Conservation (phyloP, 2,329 filamentous ascomycete genomes). For the Nothophoma quercina region DNA sequence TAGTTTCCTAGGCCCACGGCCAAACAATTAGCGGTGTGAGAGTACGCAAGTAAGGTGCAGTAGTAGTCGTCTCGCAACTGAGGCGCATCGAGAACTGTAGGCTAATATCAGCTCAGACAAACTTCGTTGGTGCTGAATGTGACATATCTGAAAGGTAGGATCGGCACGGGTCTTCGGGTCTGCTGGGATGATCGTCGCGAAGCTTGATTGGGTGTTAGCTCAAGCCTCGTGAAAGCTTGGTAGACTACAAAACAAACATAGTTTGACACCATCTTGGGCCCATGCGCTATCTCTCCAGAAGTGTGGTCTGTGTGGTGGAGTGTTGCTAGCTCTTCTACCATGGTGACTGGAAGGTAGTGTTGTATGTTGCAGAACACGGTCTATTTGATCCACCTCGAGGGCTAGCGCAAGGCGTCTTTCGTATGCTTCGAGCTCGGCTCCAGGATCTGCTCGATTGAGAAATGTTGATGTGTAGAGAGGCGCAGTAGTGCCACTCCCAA, state of each 20-base stretch:
- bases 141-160: slow-evolving; percentile 78
- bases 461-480: slow-evolving; percentile 68
- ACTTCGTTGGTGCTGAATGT: neutral
- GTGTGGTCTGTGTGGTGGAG: slow-evolving; percentile 23
- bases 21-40: slow-evolving; percentile 73
- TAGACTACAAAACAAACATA: slow-evolving; percentile 41
- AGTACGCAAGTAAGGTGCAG: slow-evolving; percentile 90
- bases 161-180: slow-evolving; percentile 62
- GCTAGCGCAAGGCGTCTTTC: slow-evolving; percentile 79
- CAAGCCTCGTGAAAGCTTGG: slow-evolving; percentile 20
- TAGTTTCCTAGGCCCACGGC: slow-evolving; percentile 82
- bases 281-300: slow-evolving; percentile 54
- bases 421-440: slow-evolving; percentile 73
- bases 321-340: slow-evolving; percentile 11
- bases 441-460: slow-evolving; percentile 57
- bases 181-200: slow-evolving; percentile 35
- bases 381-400: slow-evolving; percentile 76
- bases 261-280: slow-evolving; percentile 41
- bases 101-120: slow-evolving; percentile 40
- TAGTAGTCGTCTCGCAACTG: slow-evolving; percentile 95
- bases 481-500: slow-evolving; percentile 77
- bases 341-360: slow-evolving; percentile 8
- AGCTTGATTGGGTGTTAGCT: slow-evolving; percentile 28
- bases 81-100: slow-evolving; percentile 84
- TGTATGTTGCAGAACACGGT: slow-evolving; percentile 65